Evolutionary conservation across 352 stramenopile species (phyloP).

Genomic region (Phytophthora palmivora): DNA sequence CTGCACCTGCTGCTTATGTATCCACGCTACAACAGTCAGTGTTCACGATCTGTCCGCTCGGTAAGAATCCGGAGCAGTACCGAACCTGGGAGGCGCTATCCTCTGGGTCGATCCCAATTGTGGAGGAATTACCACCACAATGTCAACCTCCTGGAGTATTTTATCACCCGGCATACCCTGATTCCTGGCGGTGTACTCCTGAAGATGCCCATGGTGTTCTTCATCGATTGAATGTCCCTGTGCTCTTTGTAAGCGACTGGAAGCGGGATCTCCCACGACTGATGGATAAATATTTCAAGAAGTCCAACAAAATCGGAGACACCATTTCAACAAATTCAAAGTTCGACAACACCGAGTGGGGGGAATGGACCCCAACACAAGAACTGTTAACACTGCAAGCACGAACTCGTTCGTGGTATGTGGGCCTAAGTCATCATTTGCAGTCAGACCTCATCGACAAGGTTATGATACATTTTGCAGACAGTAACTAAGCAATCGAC

Average conservation of each 20-base stretch:
- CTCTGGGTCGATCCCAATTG: slow-evolving; percentile 66
- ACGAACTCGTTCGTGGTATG: slow-evolving; percentile 47
- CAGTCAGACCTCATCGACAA: slow-evolving; percentile 52
- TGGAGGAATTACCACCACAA: slow-evolving; percentile 55
- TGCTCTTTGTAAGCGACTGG: slow-evolving; percentile 70
- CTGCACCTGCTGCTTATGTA: slow-evolving; percentile 56
- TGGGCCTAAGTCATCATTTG: slow-evolving; percentile 46
- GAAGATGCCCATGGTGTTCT: slow-evolving; percentile 66
- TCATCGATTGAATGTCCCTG: slow-evolving; percentile 52
- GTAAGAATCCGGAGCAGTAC: slow-evolving; percentile 77
- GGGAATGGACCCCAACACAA: slow-evolving; percentile 37
- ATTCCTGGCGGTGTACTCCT: slow-evolving; percentile 59
- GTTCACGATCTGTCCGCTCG: slow-evolving; percentile 68
- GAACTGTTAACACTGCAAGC: slow-evolving; percentile 46
- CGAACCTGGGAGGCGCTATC: slow-evolving; percentile 74
- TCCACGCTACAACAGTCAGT: slow-evolving; percentile 62
- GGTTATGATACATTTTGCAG: slow-evolving; percentile 44
- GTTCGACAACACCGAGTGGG: slow-evolving; percentile 16
- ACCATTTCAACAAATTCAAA: slow-evolving; percentile 1
- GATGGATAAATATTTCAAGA: slow-evolving; percentile 44
- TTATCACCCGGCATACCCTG: slow-evolving; percentile 66
- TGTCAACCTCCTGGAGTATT: slow-evolving; percentile 53
- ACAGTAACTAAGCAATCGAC: slow-evolving; percentile 9
- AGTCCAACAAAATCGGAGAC: slow-evolving; percentile 8
- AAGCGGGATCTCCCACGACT: slow-evolving; percentile 53